A percentile compares a stretch with the other conserved stretches of the same genome.
Conservation (phyloP, 1,284 basidiomycete genomes). For the Ganoderma sinense region DNA sequence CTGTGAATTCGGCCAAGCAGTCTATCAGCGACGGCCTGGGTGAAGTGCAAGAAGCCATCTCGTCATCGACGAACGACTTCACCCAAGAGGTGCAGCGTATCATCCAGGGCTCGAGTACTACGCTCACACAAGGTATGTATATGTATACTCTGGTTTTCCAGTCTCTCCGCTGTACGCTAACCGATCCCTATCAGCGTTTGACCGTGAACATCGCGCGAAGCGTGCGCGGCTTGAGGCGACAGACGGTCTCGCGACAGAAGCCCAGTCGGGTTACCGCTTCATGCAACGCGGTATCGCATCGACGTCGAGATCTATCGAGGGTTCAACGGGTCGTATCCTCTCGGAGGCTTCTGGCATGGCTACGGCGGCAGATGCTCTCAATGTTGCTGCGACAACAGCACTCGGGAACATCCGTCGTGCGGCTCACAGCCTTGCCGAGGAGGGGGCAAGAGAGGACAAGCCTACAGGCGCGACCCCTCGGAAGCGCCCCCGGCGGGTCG, state of each 20-base stretch:
- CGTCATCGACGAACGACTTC: conserved; percentile 59
- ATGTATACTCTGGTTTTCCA: conserved; percentile 25
- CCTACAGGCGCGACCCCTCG: conserved; percentile 76
- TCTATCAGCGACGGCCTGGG: conserved; percentile 53
- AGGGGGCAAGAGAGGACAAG: conserved; percentile 67
- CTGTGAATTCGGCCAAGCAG: conserved; percentile 47
- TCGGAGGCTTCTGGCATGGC: conserved; percentile 54
- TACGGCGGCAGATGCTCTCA: conserved; percentile 49
- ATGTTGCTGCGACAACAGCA: conserved; percentile 47
- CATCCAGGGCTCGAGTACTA: conserved; percentile 50
- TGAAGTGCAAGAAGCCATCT: conserved; percentile 52
- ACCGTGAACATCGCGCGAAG: conserved; percentile 68
- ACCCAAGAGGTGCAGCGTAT: conserved; percentile 60
- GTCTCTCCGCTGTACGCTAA: neutral
- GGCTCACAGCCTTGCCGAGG: conserved; percentile 58
- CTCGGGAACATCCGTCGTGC: conserved; percentile 58
- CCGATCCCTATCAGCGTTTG: conserved; percentile 53
- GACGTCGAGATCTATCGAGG: conserved; percentile 58
- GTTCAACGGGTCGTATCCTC: conserved; percentile 49
- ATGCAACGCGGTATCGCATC: conserved; percentile 58
- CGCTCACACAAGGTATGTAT: conserved; percentile 58
- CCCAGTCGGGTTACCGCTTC: conserved; percentile 58
- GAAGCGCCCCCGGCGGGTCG: conserved; percentile 73
- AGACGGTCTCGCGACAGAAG: conserved; percentile 53
- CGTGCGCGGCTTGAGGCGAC: conserved; percentile 70